These are phyloP conservation scores for Phascolomyces articulosus DNA, from an alignment of 371 early-diverging fungal genomes.

Conservation along the genomic window DNA sequence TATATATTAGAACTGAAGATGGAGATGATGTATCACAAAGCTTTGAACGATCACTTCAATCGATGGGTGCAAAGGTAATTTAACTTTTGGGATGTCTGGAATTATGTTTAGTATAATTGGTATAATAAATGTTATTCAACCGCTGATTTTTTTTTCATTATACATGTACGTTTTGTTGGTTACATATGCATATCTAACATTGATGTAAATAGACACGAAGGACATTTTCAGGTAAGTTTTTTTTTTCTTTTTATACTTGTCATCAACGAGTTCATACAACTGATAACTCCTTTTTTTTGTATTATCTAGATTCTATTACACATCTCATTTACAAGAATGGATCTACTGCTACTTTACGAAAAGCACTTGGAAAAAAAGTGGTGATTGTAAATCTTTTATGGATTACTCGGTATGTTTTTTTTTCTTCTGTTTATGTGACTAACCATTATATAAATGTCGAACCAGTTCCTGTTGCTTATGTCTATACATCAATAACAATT, in stretches of 20 bases:
- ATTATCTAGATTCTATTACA: conserved; percentile 38
- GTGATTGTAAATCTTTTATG: conserved; percentile 43
- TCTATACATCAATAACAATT: no score
- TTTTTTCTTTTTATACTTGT: not conserved
- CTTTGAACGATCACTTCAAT: conserved; percentile 44
- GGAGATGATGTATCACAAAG: conserved; percentile 51
- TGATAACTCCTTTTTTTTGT: not conserved
- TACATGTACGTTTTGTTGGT: no score
- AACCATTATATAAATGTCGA: no score
- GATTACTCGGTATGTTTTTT: conserved; percentile 30
- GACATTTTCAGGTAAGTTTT: conserved; percentile 28
- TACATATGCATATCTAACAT: no score
- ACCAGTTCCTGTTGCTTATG: no score
- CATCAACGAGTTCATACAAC: not conserved
- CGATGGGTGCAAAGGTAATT: conserved; percentile 51
- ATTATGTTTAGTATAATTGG: no score
- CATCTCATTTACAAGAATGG: conserved; percentile 55
- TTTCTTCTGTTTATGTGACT: not conserved
- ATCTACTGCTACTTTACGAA: conserved; percentile 40
- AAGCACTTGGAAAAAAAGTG: conserved; percentile 34
- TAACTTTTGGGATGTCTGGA: no score
- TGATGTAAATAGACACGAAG: conserved; percentile 35
- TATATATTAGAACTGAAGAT: conserved; percentile 44
- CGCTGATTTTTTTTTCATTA: not conserved
- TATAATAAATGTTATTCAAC: no score